Evolutionary conservation across 495 filamentous ascomycete species (phyloP).

Genomic region (Apodospora peruviana): DNA sequence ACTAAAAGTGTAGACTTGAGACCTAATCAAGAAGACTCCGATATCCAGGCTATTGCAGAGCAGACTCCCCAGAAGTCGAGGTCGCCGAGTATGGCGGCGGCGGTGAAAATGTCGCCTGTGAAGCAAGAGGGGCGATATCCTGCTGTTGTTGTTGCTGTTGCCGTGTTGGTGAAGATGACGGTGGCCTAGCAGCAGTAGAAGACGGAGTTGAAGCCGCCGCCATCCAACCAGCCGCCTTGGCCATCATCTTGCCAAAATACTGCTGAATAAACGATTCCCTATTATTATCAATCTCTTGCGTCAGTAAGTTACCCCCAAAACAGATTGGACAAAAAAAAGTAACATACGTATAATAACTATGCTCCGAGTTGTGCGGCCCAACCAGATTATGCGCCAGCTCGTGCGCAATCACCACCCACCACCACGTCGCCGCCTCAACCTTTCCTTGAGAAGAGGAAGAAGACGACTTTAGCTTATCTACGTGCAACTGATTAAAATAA

Average conservation of each 20-base stretch:
- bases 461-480: constrained; percentile 24
- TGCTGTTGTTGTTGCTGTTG: neutral
- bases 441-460: constrained; percentile 29
- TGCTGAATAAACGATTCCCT: constrained; percentile 48
- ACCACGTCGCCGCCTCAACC: constrained; percentile 71
- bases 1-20: too few relatives aligned
- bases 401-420: constrained; percentile 89
- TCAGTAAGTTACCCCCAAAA: neutral
- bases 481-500: constrained; percentile 78
- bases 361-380: constrained; percentile 67
- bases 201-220: neutral
- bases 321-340: neutral
- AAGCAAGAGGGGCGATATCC: neutral
- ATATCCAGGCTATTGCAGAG: too few relatives aligned
- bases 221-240: constrained; percentile 23
- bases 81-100: constrained; percentile 23
- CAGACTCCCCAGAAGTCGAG: too few relatives aligned
- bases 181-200: neutral
- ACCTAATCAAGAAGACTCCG: too few relatives aligned
- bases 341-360: constrained; percentile 77
- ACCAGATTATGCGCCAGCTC: constrained; percentile 94
- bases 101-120: constrained; percentile 6
- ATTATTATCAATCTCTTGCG: neutral
- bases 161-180: neutral
- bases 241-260: constrained; percentile 45